Percentiles rank a stretch among this genome's conserved stretches.
Conservation (phyloP, 441 rosid genomes). For the Adansonia madagascariensis region DNA sequence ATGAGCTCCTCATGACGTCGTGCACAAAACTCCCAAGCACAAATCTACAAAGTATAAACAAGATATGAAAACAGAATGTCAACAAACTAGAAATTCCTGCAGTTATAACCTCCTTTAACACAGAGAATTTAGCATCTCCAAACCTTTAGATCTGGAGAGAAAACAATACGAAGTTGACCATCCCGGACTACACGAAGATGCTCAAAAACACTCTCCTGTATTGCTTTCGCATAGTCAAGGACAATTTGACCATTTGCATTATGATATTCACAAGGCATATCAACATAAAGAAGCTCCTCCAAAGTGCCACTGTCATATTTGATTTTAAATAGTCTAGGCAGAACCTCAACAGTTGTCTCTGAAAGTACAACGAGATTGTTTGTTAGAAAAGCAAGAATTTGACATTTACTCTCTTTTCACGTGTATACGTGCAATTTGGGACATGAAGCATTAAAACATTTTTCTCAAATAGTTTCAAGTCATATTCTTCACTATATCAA, state of each 20-base stretch:
- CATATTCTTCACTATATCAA: background rate
- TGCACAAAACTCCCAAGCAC: conserved; percentile 67
- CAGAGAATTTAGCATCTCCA: background rate
- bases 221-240: conserved; percentile 50
- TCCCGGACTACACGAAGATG: conserved; percentile 55
- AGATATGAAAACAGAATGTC: conserved; percentile 18
- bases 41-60: conserved; percentile 42
- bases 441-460: background rate
- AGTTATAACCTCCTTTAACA: conserved; percentile 9
- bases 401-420: background rate
- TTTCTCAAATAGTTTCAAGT: background rate
- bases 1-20: conserved; percentile 58
- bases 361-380: conserved; percentile 20
- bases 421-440: background rate
- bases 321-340: conserved; percentile 51
- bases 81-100: conserved; percentile 8
- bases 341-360: conserved; percentile 52
- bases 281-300: conserved; percentile 51
- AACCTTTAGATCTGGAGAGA: conserved; percentile 52
- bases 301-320: conserved; percentile 54
- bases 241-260: conserved; percentile 43
- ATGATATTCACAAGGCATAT: conserved; percentile 47
- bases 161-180: conserved; percentile 51
- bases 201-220: conserved; percentile 54
- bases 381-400: conserved; percentile 19